phyloP scores from a whole-genome alignment of 805 yeast genomes.

The Diddensiella transvaalensis region DNA sequence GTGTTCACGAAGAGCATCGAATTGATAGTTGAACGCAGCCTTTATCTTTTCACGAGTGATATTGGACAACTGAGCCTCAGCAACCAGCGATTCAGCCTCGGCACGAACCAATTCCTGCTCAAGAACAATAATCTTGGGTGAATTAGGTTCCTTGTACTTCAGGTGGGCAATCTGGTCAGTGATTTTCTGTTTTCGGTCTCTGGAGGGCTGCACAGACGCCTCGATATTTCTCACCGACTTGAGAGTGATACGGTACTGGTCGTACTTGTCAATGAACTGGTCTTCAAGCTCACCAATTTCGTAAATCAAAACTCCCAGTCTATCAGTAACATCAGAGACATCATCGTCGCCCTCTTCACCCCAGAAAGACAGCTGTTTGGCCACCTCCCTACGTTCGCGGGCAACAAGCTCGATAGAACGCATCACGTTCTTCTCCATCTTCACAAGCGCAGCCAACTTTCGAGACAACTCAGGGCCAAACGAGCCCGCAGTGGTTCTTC shows the following conservation, averaged over 20 bases:
- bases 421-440: conserved; percentile 95
- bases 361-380: conserved; percentile 95
- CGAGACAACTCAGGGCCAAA: conserved; percentile 94
- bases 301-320: conserved; percentile 90
- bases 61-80: conserved; percentile 97
- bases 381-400: conserved; percentile 91
- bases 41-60: conserved; percentile 97
- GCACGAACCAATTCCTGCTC: conserved; percentile 99
- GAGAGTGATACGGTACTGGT: conserved; percentile 93
- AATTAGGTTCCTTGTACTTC: conserved; percentile 97
- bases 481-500: conserved; percentile 84
- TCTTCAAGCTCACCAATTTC: conserved; percentile 98
- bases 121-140: conserved; percentile 89
- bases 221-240: conserved; percentile 95
- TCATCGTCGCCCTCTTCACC: conserved; percentile 98
- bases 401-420: conserved; percentile 91
- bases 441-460: conserved; percentile 85
- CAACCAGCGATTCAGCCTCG: conserved; percentile 97
- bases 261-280: conserved; percentile 96
- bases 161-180: conserved; percentile 96
- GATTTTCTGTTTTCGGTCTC: conserved; percentile 96
- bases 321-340: conserved; percentile 94
- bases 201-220: conserved; percentile 95
- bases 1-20: conserved; percentile 90
- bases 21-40: conserved; percentile 96